Percentiles rank a stretch among this genome's conserved stretches.
These are phyloP conservation scores for Ambrosiella cleistominuta DNA, from an alignment of 2,329 filamentous ascomycete species.

Conservation along the genomic window DNA sequence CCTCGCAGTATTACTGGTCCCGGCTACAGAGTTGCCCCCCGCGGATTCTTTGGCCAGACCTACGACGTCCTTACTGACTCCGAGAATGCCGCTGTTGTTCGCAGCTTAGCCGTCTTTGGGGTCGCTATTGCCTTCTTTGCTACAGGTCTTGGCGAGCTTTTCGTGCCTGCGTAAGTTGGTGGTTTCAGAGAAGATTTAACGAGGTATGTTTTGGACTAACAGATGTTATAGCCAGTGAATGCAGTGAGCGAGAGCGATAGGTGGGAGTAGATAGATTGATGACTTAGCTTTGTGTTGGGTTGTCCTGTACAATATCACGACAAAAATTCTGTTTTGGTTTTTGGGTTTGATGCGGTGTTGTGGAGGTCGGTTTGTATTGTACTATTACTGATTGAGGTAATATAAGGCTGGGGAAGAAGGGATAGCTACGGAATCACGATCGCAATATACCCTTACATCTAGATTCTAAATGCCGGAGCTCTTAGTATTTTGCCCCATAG, in stretches of 20 bases:
- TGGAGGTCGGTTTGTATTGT: too few relatives aligned
- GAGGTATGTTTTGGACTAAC: neutral
- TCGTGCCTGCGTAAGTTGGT: slow-evolving; percentile 42
- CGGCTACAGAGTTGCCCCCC: slow-evolving; percentile 12
- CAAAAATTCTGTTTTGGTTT: neutral
- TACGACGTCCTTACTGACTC: slow-evolving; percentile 46
- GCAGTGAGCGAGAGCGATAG: neutral
- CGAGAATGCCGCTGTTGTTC: slow-evolving; percentile 52
- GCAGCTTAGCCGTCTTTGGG: slow-evolving; percentile 49
- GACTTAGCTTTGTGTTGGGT: neutral
- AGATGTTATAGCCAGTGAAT: slow-evolving; percentile 1
- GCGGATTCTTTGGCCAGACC: slow-evolving; percentile 36
- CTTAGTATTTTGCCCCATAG: neutral
- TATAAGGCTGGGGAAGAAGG: neutral
- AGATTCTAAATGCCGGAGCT: neutral
- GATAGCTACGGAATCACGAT: neutral
- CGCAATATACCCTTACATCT: neutral
- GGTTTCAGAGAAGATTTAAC: neutral
- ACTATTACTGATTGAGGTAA: neutral
- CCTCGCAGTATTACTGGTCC: slow-evolving; percentile 11
- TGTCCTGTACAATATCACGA: neutral
- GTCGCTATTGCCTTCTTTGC: slow-evolving; percentile 49
- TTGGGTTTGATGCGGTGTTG: neutral
- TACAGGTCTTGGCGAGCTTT: slow-evolving; percentile 38
- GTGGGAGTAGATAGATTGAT: neutral